Base-by-base conservation (phyloP, 2,329 filamentous ascomycete genomes). In the Elsinoe perseae region DNA sequence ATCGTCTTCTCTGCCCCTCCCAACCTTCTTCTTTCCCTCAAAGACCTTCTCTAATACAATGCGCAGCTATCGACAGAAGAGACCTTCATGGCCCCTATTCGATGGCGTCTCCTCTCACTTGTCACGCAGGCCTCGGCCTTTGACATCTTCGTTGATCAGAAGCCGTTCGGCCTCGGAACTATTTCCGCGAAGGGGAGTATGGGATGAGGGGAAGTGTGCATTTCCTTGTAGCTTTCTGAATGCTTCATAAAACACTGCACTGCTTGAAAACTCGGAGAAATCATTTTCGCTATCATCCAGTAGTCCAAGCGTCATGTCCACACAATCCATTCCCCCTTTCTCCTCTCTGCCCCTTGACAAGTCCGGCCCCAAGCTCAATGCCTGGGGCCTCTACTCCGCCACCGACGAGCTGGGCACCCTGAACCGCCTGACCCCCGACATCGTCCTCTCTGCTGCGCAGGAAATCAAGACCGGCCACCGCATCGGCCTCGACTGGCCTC, bases 401-500 rank as follows among this genome's bases (percentile, higher is more conserved):
- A 64, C 76, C 54, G 82, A 84, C 64, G 71, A 82, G 66, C 72
- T 85, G 1, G 83, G 82, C 8, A 80, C 78, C 21, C 66, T 85
- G 18, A 85, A 85, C 65, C 75, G 81, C 25, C 73, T 85, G 12
- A 83, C 79, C 0, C 73, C 80, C 53, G 71, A 76, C 56, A 68
- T 78, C 16, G 78, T 83, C 18, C 73, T 73, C 9, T 70, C 73
- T 32, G 76, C 79, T 1, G 63, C 60, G 5, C 18, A 54, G 20
- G 71, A 71, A 65, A 82, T 85, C 59, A 70, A 73, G 59, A 80
- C 77, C 5, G 82, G 83, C 36, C 72, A 32, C 27, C 78, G 77
- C 27, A 72, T 85, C 53, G 81, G 79, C 1, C 74, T 84, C 18
- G 81, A 85, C 69, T 81, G 81, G 74, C 74, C 80, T 0, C 72